Conservation (phyloP, 495 filamentous ascomycete genomes). For the Hyphodiscus hymeniophilus region DNA sequence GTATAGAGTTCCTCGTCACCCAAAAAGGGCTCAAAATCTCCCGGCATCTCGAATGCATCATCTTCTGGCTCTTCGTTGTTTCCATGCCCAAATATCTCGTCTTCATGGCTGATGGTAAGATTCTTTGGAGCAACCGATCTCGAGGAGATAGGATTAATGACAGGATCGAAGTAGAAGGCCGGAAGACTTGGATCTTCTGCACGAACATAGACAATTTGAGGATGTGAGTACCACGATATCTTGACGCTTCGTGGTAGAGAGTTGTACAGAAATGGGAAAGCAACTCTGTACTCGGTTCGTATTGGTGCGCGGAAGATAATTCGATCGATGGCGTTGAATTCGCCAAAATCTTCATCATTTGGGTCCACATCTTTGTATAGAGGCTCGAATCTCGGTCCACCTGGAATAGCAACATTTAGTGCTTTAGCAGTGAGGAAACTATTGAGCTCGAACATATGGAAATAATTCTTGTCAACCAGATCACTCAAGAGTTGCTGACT, state of each 20-base stretch:
- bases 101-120: constrained; percentile 84
- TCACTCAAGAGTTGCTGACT: constrained; percentile 90
- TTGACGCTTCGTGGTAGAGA: constrained; percentile 91
- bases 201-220: constrained; percentile 83
- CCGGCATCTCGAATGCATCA: constrained; percentile 79
- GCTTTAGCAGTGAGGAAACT: constrained; percentile 97
- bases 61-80: constrained; percentile 69
- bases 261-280: constrained; percentile 93
- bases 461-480: constrained; percentile 92
- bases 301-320: constrained; percentile 98
- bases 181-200: constrained; percentile 78
- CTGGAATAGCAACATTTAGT: constrained; percentile 92
- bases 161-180: constrained; percentile 95
- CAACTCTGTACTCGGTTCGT: constrained; percentile 91
- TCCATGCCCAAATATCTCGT: constrained; percentile 83
- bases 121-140: constrained; percentile 94
- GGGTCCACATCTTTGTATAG: constrained; percentile 99
- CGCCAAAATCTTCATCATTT: constrained; percentile 98
- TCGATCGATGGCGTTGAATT: constrained; percentile 99
- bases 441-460: constrained; percentile 94
- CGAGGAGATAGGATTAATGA: constrained; percentile 96
- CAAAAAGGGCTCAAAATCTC: constrained; percentile 77
- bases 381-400: constrained; percentile 94
- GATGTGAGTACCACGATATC: constrained; percentile 87
- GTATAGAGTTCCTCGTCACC: constrained; percentile 85